Conservation (phyloP, 257 asterid species). For the Capsicum chinense region DNA sequence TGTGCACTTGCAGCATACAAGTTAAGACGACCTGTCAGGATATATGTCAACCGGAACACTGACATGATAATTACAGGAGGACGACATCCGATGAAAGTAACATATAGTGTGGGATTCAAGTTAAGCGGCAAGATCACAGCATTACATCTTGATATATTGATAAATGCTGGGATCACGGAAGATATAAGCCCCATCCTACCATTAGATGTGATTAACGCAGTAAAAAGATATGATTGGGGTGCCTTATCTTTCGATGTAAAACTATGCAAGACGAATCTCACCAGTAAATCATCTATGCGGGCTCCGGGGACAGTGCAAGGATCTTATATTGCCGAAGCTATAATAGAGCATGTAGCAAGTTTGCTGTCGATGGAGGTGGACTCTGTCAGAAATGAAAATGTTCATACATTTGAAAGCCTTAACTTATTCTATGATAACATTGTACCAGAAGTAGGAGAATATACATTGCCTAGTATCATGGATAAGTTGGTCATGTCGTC, state of each 20-base stretch:
- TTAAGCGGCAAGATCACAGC: slow-evolving; percentile 76
- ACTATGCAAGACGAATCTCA: slow-evolving; percentile 69
- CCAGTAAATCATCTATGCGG: slow-evolving; percentile 73
- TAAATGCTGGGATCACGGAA: slow-evolving; percentile 61
- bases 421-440: slow-evolving; percentile 45
- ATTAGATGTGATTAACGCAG: slow-evolving; percentile 35
- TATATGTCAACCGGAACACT: slow-evolving; percentile 62
- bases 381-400: slow-evolving; percentile 48
- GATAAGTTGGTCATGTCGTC: slow-evolving; percentile 56
- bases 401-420: slow-evolving; percentile 65
- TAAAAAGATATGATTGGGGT: slow-evolving; percentile 76
- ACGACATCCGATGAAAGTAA: slow-evolving; percentile 80
- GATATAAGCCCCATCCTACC: slow-evolving; percentile 67
- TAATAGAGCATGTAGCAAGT: slow-evolving; percentile 65
- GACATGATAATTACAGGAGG: slow-evolving; percentile 80
- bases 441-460: slow-evolving; percentile 50
- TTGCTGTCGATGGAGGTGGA: slow-evolving; percentile 56
- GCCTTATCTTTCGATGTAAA: slow-evolving; percentile 65
- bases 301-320: slow-evolving; percentile 81
- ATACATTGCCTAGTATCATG: slow-evolving; percentile 61
- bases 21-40: slow-evolving; percentile 68
- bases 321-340: slow-evolving; percentile 71
- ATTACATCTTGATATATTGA: slow-evolving; percentile 60
- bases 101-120: slow-evolving; percentile 68
- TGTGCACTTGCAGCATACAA: slow-evolving; percentile 85